Evolutionary conservation across 2,329 filamentous ascomycete genomes (phyloP).

Genomic region (Pleomassaria siparia): DNA sequence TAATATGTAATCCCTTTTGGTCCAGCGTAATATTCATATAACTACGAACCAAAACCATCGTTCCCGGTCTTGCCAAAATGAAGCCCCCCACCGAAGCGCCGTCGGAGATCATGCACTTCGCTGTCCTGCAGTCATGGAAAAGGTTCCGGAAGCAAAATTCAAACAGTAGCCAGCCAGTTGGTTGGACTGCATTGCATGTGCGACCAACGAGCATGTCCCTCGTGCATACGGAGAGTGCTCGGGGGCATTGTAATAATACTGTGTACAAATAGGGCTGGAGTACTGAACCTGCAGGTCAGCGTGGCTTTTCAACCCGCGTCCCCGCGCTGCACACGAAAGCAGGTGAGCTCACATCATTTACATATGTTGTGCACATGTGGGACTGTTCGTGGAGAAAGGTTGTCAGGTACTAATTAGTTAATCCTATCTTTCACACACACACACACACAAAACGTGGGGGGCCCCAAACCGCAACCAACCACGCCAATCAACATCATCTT

Average conservation of each 20-base stretch:
- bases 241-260: background rate
- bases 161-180: too few species aligned
- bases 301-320: slow-evolving; percentile 18
- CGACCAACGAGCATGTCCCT: background rate
- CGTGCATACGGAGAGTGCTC: background rate
- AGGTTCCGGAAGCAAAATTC: slow-evolving; percentile 14
- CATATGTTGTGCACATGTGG: slow-evolving; percentile 21
- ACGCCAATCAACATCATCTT: slow-evolving; percentile 1
- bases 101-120: slow-evolving; percentile 2
- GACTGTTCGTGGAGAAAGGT: slow-evolving; percentile 16
- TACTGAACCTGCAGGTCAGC: slow-evolving; percentile 24
- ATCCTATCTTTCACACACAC: too few species aligned
- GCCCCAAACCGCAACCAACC: background rate
- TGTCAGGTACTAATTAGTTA: background rate
- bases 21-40: too few species aligned
- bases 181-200: too few species aligned
- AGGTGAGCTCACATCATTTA: slow-evolving; percentile 22
- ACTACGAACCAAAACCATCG: too few species aligned
- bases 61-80: background rate
- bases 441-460: slow-evolving; percentile 28
- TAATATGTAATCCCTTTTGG: too few species aligned
- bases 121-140: background rate
- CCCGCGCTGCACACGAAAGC: slow-evolving; percentile 22
- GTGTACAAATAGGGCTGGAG: slow-evolving; percentile 10
- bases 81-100: background rate